A percentile compares a stretch with the other conserved stretches of the same genome.
Evolutionary conservation across 108 stramenopile genomes (phyloP).

Genomic region (Aurantiochytrium sp.): DNA sequence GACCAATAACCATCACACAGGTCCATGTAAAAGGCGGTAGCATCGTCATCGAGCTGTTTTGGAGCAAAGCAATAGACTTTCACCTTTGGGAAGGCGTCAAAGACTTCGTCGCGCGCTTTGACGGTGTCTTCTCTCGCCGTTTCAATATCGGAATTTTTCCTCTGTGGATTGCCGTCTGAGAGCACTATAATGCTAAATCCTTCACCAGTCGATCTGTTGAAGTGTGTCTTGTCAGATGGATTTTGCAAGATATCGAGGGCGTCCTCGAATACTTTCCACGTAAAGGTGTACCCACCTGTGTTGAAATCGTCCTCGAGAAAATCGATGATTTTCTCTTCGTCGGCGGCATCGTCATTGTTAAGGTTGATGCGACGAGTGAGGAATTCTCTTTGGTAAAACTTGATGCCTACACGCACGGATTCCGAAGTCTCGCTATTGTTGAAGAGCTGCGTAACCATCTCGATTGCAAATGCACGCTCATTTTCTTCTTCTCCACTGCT

Average conservation of each 20-base stretch:
- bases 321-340: neutral
- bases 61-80: slow-evolving; percentile 6
- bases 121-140: neutral
- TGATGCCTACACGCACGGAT: neutral
- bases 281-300: neutral
- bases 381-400: neutral
- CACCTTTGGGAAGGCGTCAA: neutral
- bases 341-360: neutral
- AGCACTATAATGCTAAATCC: neutral
- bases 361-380: neutral
- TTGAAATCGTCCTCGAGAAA: neutral
- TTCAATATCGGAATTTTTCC: no score
- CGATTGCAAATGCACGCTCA: neutral
- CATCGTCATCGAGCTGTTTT: neutral
- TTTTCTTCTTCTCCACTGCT: neutral
- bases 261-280: neutral
- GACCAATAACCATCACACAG: neutral
- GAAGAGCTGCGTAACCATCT: neutral
- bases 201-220: neutral
- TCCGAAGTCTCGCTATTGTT: neutral
- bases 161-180: neutral
- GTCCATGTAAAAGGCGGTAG: neutral
- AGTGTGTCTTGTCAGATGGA: neutral
- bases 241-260: neutral
- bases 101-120: neutral